Evolutionary conservation across 345 rosid genomes (phyloP), one percentile per base, ranked within the genome.

Genomic region (Reutealis trisperma): DNA sequence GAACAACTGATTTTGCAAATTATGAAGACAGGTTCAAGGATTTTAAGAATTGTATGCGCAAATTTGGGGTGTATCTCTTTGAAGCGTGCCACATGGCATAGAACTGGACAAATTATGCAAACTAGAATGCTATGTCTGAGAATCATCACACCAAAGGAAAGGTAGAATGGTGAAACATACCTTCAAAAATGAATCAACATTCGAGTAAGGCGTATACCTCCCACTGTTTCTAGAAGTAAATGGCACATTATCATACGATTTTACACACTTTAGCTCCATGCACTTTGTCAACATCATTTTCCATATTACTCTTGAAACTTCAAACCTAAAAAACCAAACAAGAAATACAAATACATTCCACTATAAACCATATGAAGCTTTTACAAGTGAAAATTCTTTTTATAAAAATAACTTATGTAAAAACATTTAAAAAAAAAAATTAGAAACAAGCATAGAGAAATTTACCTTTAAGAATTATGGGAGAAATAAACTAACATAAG

Each of bases 131-230:
- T n/a, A 34, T 52, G 37, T 10, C 15, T 24, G 65, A 64, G 10
- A 6, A 34, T 21, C 8, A 37, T 4, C 8, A n/a, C 16, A 65
- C 2, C 30, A 18, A 54, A 54, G 30, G 21, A 41, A 63, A 8
- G 18, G 57, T 9, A 67, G 34, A 34, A 74, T 55, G 25, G 54
- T 19, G 4, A 54, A 52, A 51, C 72, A 60, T 70, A 78, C 85
- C 82, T 78, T 82, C 73, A 82, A 66, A 75, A 82, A 82, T 37
- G 79, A 78, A 71, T 82, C 85, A 2, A 82, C 82, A n/a, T 75
- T 78, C 10, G 82, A 82, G 69, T 82, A 82, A 55, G 85, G 85
- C 85, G 51, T 37, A 30, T 82, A 78, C 73, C 78, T 82, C 77
- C 82, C 78, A 55, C 81, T 74, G 13, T 52, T 82, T 59, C 82